Evolutionary conservation across 768 basidiomycete species (phyloP).

Genomic region (Flagelloscypha sp.): DNA sequence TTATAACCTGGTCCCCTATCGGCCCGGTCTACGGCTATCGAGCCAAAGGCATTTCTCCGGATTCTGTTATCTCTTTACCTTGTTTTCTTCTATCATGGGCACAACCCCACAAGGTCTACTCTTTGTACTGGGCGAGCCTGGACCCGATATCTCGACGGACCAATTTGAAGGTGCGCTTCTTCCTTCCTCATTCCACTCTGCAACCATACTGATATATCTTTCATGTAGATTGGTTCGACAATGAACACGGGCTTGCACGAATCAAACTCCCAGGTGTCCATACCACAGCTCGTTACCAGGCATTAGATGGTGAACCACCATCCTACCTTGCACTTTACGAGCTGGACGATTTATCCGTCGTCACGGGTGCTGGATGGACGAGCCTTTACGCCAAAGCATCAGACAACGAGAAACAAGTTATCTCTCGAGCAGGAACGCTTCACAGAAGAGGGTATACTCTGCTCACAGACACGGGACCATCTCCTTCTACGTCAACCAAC

Average conservation of each 20-base stretch:
- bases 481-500: too few relatives aligned
- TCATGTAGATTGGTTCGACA: slow-evolving; percentile 27
- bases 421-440: too few relatives aligned
- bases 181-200: neutral
- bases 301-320: slow-evolving; percentile 18
- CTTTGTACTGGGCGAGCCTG: slow-evolving; percentile 23
- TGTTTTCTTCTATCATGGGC: slow-evolving; percentile 9
- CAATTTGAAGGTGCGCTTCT: slow-evolving; percentile 23
- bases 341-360: slow-evolving; percentile 16
- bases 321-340: slow-evolving; percentile 26
- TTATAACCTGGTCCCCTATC: too few relatives aligned
- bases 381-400: slow-evolving; percentile 19
- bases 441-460: too few relatives aligned
- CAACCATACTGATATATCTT: too few relatives aligned
- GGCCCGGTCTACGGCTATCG: too few relatives aligned
- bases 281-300: slow-evolving; percentile 26
- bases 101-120: slow-evolving; percentile 17
- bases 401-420: slow-evolving; percentile 19
- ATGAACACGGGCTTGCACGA: slow-evolving; percentile 24
- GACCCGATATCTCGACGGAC: slow-evolving; percentile 19
- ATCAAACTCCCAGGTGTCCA: slow-evolving; percentile 23
- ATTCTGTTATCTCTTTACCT: too few relatives aligned
- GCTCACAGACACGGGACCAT: too few relatives aligned
- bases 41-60: too few relatives aligned
- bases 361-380: slow-evolving; percentile 17